Evolutionary conservation across 1,284 basidiomycete genomes (phyloP).

Genomic region (Apiotrichum montevideense): DNA sequence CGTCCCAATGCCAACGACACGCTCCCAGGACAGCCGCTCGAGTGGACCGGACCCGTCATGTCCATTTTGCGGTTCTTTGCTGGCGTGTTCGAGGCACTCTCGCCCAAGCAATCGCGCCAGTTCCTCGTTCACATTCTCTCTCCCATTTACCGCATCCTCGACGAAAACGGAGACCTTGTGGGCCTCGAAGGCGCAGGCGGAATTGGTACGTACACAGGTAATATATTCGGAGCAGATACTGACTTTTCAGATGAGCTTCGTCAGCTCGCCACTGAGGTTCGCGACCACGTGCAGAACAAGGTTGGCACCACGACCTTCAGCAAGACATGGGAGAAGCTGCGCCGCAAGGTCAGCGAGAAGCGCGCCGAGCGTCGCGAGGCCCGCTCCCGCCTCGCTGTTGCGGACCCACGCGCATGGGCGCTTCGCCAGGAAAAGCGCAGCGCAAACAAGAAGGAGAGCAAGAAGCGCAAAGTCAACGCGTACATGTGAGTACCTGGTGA

Average conservation of each 20-base stretch:
- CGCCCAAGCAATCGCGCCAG: conserved; percentile 53
- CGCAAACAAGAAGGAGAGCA: conserved; percentile 73
- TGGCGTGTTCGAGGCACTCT: conserved; percentile 72
- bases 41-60: conserved; percentile 73
- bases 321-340: conserved; percentile 67
- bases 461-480: conserved; percentile 61
- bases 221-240: too few species aligned
- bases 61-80: conserved; percentile 90
- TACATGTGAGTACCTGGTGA: conserved; percentile 19
- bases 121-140: conserved; percentile 80
- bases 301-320: conserved; percentile 80
- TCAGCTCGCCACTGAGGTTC: conserved; percentile 72
- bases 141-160: conserved; percentile 77
- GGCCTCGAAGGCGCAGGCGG: conserved; percentile 55
- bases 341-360: conserved; percentile 62
- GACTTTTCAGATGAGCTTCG: conserved; percentile 63
- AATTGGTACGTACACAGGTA: neutral
- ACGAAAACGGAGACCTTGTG: conserved; percentile 61
- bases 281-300: conserved; percentile 78
- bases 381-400: conserved; percentile 21
- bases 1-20: conserved; percentile 42
- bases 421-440: conserved; percentile 68
- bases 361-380: conserved; percentile 64
- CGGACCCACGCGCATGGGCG: conserved; percentile 48
- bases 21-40: conserved; percentile 47